Evolutionary conservation across 2,329 filamentous ascomycete genomes (phyloP).

Genomic region (Colletotrichum filicis): DNA sequence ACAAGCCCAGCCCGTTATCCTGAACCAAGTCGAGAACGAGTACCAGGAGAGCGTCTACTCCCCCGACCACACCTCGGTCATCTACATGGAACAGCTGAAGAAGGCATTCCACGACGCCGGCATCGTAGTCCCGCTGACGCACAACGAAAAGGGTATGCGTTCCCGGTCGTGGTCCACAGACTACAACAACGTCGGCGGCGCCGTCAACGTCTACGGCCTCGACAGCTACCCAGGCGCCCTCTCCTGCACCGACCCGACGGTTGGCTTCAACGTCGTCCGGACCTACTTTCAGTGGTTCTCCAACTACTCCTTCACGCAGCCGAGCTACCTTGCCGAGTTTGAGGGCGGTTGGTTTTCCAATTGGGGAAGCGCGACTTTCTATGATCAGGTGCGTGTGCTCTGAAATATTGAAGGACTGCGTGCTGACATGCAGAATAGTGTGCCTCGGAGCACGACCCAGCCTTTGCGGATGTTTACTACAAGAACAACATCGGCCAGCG

Average conservation of each 20-base stretch:
- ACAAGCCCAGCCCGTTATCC: conserved; percentile 74
- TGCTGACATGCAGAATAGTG: conserved; percentile 70
- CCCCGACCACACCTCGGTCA: conserved; percentile 50
- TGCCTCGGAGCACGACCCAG: conserved; percentile 68
- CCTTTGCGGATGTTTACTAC: conserved; percentile 84
- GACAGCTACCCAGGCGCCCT: conserved; percentile 73
- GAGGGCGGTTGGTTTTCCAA: conserved; percentile 64
- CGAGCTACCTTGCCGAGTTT: conserved; percentile 63
- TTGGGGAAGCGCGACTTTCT: conserved; percentile 61
- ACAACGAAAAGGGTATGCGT: conserved; percentile 69
- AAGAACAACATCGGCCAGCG: conserved; percentile 78
- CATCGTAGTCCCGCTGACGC: conserved; percentile 79
- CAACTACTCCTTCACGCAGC: conserved; percentile 65
- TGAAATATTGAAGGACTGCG: conserved; percentile 49
- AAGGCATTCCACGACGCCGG: conserved; percentile 75
- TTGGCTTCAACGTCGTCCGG: conserved; percentile 48
- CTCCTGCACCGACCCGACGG: conserved; percentile 67
- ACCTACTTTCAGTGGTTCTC: conserved; percentile 68
- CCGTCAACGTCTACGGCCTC: conserved; percentile 59
- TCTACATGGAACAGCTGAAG: conserved; percentile 57
- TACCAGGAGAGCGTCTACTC: conserved; percentile 69
- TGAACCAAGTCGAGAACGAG: conserved; percentile 86
- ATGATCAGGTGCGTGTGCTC: conserved; percentile 49
- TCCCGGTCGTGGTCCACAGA: conserved; percentile 62
- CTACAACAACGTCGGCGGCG: conserved; percentile 65